Percentiles rank a stretch among this genome's conserved stretches.
Evolutionary conservation across 441 rosid genomes (phyloP).

Genomic region (Jatropha podagrica): DNA sequence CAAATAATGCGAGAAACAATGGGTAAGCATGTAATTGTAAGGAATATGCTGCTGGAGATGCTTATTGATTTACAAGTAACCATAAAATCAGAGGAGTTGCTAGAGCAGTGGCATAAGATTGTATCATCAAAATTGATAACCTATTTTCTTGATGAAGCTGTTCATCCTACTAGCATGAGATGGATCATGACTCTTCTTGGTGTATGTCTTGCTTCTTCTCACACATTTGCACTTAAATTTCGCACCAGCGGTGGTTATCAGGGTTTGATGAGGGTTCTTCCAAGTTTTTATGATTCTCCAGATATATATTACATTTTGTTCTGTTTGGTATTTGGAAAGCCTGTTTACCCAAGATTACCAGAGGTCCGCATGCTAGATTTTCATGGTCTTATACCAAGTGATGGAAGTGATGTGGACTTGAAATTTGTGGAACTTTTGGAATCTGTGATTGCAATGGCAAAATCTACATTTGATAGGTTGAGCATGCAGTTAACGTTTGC

Average conservation of each 20-base stretch:
- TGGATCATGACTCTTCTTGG: constrained; percentile 99
- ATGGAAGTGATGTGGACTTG: constrained; percentile 78
- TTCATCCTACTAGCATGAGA: constrained; percentile 99
- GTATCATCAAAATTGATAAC: constrained; percentile 97
- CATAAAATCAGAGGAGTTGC: constrained; percentile 90
- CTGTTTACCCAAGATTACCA: constrained; percentile 97
- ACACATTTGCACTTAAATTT: constrained; percentile 93
- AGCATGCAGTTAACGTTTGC: constrained; percentile 89
- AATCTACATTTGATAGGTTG: constrained; percentile 94
- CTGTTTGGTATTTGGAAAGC: constrained; percentile 94
- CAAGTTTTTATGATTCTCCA: constrained; percentile 97
- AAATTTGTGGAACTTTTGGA: constrained; percentile 95
- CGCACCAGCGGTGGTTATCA: constrained; percentile 98
- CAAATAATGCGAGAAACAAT: constrained; percentile 76
- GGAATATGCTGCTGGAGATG: constrained; percentile 99
- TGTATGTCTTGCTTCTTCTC: constrained; percentile 91
- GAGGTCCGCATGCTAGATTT: constrained; percentile 99
- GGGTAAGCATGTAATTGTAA: constrained; percentile 99
- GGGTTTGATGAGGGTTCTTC: constrained; percentile 88
- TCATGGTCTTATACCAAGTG: constrained; percentile 96
- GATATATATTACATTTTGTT: constrained; percentile 98
- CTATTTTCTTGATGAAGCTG: constrained; percentile 99
- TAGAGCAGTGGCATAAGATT: constrained; percentile 99
- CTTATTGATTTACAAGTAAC: constrained; percentile 99
- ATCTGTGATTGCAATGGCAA: constrained; percentile 92